Conservation (phyloP, 257 asterid species). For the Perilla frutescens region DNA sequence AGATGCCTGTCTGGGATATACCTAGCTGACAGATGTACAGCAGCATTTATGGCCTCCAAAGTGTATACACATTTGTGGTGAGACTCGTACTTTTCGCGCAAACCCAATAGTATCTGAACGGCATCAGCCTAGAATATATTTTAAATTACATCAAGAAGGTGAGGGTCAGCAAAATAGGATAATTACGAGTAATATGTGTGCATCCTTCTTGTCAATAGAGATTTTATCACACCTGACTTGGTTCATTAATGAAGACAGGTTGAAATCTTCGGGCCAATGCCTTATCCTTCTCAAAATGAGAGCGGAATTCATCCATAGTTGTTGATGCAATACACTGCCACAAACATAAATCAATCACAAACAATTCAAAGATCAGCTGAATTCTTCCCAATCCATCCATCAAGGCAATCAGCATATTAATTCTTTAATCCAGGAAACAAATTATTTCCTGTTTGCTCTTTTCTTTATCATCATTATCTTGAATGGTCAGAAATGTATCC, state of each 20-base stretch:
- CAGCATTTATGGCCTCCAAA: conserved; percentile 89
- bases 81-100: conserved; percentile 84
- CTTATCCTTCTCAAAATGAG: conserved; percentile 89
- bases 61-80: conserved; percentile 90
- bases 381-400: conserved; percentile 29
- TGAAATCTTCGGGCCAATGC: conserved; percentile 95
- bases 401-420: conserved; percentile 10
- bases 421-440: conserved; percentile 20
- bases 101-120: conserved; percentile 77
- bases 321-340: conserved; percentile 97
- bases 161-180: conserved; percentile 28
- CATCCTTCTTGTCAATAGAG: conserved; percentile 17
- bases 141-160: conserved; percentile 23
- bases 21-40: conserved; percentile 86
- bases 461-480: background rate
- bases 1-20: conserved; percentile 93
- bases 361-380: conserved; percentile 24
- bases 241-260: conserved; percentile 84
- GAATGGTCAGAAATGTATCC: background rate
- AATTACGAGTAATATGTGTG: background rate
- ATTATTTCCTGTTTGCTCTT: background rate
- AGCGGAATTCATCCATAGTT: conserved; percentile 88
- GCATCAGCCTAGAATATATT: conserved; percentile 73
- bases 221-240: conserved; percentile 71
- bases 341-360: conserved; percentile 32